A percentile compares a stretch with the other conserved stretches of the same genome.
phyloP scores from a whole-genome alignment of 2,329 filamentous ascomycete genomes.

The Fusarium sp. region DNA sequence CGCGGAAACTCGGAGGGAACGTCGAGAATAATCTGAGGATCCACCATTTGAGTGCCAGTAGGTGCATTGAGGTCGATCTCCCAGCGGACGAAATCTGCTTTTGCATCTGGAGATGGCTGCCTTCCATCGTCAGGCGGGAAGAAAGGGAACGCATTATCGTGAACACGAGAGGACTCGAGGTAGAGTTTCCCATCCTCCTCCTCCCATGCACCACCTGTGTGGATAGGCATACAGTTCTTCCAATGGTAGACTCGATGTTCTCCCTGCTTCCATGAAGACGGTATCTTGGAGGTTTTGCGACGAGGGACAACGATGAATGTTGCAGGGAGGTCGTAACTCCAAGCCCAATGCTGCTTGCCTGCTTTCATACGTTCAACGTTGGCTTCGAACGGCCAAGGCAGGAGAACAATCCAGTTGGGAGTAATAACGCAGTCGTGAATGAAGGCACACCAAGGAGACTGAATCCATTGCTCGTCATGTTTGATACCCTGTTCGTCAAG shows the following conservation, averaged over 20 bases:
- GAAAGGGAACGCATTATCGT: constrained; percentile 27
- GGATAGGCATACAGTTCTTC: constrained; percentile 25
- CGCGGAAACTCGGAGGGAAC: constrained; percentile 3
- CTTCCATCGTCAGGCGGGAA: constrained; percentile 8
- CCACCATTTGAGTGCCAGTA: background rate
- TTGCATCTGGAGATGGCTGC: background rate
- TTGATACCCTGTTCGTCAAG: background rate
- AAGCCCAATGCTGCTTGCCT: constrained; percentile 25
- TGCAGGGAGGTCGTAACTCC: background rate
- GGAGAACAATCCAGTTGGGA: constrained; percentile 13
- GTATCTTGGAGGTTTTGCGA: background rate
- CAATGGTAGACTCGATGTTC: constrained; percentile 17
- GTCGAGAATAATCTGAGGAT: constrained; percentile 5
- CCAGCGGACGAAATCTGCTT: constrained; percentile 25
- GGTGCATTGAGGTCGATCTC: constrained; percentile 22
- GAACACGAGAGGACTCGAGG: constrained; percentile 21
- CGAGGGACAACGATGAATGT: constrained; percentile 17
- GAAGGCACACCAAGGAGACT: constrained; percentile 12
- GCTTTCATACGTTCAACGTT: constrained; percentile 12
- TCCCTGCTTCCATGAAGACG: background rate
- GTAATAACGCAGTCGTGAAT: constrained; percentile 31
- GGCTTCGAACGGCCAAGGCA: constrained; percentile 16
- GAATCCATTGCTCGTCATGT: constrained; percentile 29
- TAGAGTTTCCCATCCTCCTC: constrained; percentile 5
- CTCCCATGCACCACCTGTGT: constrained; percentile 25